Conservation (phyloP, 2,329 filamentous ascomycete species). For the Bertia moriformis region DNA sequence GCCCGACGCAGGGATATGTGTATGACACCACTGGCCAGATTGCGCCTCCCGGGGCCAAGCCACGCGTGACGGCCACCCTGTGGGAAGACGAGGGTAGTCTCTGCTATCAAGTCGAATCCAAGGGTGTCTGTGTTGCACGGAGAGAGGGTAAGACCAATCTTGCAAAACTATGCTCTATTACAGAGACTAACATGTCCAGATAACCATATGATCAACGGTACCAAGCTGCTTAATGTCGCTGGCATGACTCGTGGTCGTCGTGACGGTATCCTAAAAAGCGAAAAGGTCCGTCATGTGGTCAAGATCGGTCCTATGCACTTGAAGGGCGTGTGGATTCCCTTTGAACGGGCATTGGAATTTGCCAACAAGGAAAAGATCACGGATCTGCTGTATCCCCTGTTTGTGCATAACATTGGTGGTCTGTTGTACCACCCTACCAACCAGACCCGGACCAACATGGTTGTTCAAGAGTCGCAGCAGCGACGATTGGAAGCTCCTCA, state of each 20-base stretch:
- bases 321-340: constrained; percentile 97
- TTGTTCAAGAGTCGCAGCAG: constrained; percentile 72
- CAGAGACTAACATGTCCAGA: constrained; percentile 33
- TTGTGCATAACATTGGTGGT: constrained; percentile 92
- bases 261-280: constrained; percentile 93
- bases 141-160: constrained; percentile 65
- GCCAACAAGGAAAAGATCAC: constrained; percentile 99
- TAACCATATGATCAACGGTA: constrained; percentile 98
- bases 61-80: constrained; percentile 82
- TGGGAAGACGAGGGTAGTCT: constrained; percentile 98
- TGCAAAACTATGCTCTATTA: constrained; percentile 1
- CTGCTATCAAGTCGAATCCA: constrained; percentile 93
- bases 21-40: constrained; percentile 84
- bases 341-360: constrained; percentile 92
- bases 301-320: constrained; percentile 99
- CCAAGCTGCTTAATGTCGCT: constrained; percentile 89
- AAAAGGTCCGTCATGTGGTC: constrained; percentile 90
- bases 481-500: constrained; percentile 55
- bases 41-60: constrained; percentile 87
- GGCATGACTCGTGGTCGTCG: constrained; percentile 93
- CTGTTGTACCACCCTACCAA: constrained; percentile 89
- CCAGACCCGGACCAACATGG: constrained; percentile 65
- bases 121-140: constrained; percentile 87
- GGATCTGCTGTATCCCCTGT: constrained; percentile 82
- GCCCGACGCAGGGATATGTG: constrained; percentile 41